Evolutionary conservation across 2,329 filamentous ascomycete genomes (phyloP).

Genomic region (Bipolaris oryzae): DNA sequence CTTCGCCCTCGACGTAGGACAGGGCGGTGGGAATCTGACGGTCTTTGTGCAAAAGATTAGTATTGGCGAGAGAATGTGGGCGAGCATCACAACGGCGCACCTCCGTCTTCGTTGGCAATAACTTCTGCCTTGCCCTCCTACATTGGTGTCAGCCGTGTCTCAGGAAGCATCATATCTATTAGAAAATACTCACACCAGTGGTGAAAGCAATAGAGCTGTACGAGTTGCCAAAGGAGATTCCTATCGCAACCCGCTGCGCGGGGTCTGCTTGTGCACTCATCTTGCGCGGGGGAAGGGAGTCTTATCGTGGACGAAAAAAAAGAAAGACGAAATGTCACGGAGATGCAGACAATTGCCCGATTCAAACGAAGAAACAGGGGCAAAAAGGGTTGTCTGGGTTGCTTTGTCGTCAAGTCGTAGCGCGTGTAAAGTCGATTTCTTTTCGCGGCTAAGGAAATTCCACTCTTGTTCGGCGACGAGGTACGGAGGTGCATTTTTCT

Average conservation of each 20-base stretch:
- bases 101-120: slow-evolving; percentile 98
- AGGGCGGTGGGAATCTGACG: slow-evolving; percentile 95
- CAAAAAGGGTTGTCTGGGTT: neutral
- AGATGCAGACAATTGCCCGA: neutral
- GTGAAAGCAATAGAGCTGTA: slow-evolving; percentile 97
- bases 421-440: slow-evolving; percentile 6
- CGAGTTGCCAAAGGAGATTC: slow-evolving; percentile 96
- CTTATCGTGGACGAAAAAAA: neutral
- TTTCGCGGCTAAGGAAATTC: slow-evolving; percentile 29
- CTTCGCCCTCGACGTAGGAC: slow-evolving; percentile 93
- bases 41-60: slow-evolving; percentile 60
- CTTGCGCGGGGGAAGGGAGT: slow-evolving; percentile 12
- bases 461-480: slow-evolving; percentile 24
- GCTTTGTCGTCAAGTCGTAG: slow-evolving; percentile 1
- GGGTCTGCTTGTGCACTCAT: slow-evolving; percentile 60
- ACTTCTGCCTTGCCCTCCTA: slow-evolving; percentile 93
- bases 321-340: neutral
- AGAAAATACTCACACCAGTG: slow-evolving; percentile 57
- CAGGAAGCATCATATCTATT: no score
- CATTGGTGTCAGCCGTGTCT: slow-evolving; percentile 14
- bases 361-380: neutral
- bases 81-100: slow-evolving; percentile 56
- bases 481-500: slow-evolving; percentile 18
- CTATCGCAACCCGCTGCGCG: slow-evolving; percentile 74
- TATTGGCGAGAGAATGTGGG: slow-evolving; percentile 8